These are phyloP conservation scores for Cubamyces lactineus DNA, from an alignment of 768 basidiomycete species.

Conservation along the genomic window DNA sequence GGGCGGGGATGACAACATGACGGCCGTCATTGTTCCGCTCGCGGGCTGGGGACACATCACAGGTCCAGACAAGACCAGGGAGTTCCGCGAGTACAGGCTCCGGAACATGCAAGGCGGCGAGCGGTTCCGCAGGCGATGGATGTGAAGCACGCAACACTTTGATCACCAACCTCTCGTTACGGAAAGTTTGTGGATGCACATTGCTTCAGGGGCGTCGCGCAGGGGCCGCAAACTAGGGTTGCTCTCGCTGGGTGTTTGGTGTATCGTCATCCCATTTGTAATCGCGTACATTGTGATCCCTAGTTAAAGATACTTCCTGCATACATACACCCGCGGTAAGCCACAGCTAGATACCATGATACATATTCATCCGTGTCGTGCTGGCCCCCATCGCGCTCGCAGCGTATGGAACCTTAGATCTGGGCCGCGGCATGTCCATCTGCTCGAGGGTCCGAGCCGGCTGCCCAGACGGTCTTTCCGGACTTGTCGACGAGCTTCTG, in stretches of 20 bases:
- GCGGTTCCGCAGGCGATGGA: constrained; percentile 36
- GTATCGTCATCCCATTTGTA: constrained; percentile 1
- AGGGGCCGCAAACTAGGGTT: too few relatives aligned
- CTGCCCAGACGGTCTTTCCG: constrained; percentile 88
- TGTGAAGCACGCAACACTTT: constrained; percentile 2
- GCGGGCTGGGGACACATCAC: constrained; percentile 86
- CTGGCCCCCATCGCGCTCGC: constrained; percentile 49
- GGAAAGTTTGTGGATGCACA: too few relatives aligned
- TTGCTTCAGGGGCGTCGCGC: too few relatives aligned
- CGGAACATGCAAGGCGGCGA: constrained; percentile 45
- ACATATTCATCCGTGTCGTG: background rate
- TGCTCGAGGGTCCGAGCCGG: constrained; percentile 86
- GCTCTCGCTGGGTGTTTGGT: background rate
- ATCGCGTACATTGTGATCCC: constrained; percentile 3
- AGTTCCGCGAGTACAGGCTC: constrained; percentile 79
- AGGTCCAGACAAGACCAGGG: constrained; percentile 82
- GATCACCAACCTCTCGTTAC: too few relatives aligned
- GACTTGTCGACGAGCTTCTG: constrained; percentile 71
- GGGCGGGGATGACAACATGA: constrained; percentile 89
- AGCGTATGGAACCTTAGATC: constrained; percentile 49
- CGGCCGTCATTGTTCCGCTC: constrained; percentile 88
- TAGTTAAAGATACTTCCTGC: background rate
- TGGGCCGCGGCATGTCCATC: constrained; percentile 90
- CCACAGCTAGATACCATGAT: background rate
- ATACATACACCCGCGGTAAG: constrained; percentile 1